Evolutionary conservation across 352 stramenopile species (phyloP), one percentile per base, ranked within the genome.

Genomic region (Pythium grandisporangium): DNA sequence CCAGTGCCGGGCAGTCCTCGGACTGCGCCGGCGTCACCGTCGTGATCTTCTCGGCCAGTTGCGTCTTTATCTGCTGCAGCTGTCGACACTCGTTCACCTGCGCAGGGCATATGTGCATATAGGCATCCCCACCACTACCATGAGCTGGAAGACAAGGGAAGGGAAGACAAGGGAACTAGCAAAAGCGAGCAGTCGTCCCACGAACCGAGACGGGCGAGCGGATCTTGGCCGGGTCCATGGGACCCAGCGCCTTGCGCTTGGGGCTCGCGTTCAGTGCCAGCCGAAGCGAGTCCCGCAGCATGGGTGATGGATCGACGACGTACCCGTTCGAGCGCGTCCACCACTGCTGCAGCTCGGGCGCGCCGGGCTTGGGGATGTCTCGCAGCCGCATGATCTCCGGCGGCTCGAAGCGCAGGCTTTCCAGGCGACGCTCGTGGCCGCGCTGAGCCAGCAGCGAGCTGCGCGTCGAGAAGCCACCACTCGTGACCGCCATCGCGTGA

Each of bases 271-370:
- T 48, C n/a, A 84, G 14, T 14, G 27, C 27, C 8, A 32, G 51
- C 4, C 70, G 61, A 13, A 79, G 35, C 14, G 75, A 89, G 7
- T 49, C 56, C 10, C 47, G 37, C 13, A 65, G 48, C 34, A 75
- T 68, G 1, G 49, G 5, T 5, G 61, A 42, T n/a, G 73, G 65
- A 14, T 83, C 63, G 3, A 68, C 64, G 1, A 87, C 65, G 40
- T 90, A 87, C 5, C 69, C 76, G 2, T 57, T 38, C 19, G 63
- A 52, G 11, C 52, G 47, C 20, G 57, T 79, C 76, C 76, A 89
- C 76, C 76, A 89, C 30, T 61, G 46, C 6, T 41, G 19, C 6
- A 84, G 54, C 20, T 76, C 45, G 3, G 58, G 33, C 0, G 55
- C 49, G 1, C 51, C 51, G 4, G 42, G 29, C 24, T 70, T 78